Evolutionary conservation across 2,329 filamentous ascomycete genomes (phyloP).

Genomic region (Ophiosphaerella narmari): DNA sequence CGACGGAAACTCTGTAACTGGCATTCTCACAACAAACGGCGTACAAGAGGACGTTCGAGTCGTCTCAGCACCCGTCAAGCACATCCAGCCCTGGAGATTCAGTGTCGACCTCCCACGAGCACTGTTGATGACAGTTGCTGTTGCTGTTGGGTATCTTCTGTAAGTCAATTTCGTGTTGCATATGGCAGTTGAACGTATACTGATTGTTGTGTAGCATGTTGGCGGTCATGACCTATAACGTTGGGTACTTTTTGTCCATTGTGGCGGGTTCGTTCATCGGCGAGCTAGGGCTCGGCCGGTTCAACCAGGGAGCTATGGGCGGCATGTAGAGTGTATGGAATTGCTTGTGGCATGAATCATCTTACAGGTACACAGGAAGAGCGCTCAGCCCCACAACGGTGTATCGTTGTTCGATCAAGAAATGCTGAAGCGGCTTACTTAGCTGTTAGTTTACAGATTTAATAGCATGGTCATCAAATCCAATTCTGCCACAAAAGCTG

Average conservation of each 20-base stretch:
- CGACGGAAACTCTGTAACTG: conserved; percentile 63
- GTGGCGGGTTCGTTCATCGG: conserved; percentile 82
- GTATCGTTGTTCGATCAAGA: no score
- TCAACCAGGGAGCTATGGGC: conserved; percentile 44
- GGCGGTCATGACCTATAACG: conserved; percentile 87
- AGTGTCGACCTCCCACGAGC: conserved; percentile 79
- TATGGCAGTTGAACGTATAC: conserved; percentile 2
- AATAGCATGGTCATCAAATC: no score
- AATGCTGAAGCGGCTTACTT: no score
- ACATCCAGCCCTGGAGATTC: conserved; percentile 75
- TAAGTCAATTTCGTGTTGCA: conserved; percentile 56
- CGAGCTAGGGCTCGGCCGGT: conserved; percentile 79
- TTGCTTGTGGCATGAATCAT: no score
- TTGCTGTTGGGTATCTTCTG: conserved; percentile 84
- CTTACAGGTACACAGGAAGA: no score
- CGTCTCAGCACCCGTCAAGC: conserved; percentile 61
- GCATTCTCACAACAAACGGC: conserved; percentile 73
- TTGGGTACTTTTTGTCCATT: conserved; percentile 83
- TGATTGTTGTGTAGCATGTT: conserved; percentile 70
- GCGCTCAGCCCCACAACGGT: no score
- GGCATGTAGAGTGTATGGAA: conserved; percentile 22
- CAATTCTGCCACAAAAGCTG: no score
- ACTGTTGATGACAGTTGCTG: conserved; percentile 69
- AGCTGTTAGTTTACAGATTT: no score
- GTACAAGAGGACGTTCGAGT: conserved; percentile 80